phyloP scores from a whole-genome alignment of 257 asterid species.

The Gentiana straminea region DNA sequence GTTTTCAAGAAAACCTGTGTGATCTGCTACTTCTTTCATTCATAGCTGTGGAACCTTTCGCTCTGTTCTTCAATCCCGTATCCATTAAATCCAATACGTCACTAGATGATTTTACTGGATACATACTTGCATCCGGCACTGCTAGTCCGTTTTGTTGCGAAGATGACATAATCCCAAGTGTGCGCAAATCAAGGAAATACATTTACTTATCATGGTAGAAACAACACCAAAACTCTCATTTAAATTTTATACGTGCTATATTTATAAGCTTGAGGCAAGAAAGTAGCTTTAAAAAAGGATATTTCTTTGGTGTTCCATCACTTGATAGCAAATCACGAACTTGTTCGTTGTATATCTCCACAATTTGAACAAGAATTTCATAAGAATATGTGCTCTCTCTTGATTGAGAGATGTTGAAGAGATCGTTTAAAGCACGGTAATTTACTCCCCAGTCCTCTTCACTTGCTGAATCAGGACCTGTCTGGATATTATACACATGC shows the following conservation, averaged over 20 bases:
- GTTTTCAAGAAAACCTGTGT: slow-evolving; percentile 49
- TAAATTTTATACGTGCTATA: too few species aligned
- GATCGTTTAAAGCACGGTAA: slow-evolving; percentile 79
- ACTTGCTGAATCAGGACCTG: slow-evolving; percentile 76
- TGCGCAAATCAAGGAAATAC: slow-evolving; percentile 63
- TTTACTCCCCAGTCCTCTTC: slow-evolving; percentile 95
- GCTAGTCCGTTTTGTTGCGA: slow-evolving; percentile 68
- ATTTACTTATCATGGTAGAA: neutral
- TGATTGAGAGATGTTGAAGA: slow-evolving; percentile 57
- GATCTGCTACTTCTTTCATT: slow-evolving; percentile 97
- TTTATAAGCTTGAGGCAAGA: too few species aligned
- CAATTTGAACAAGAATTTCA: slow-evolving; percentile 87
- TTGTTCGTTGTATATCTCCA: slow-evolving; percentile 92
- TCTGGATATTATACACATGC: slow-evolving; percentile 28
- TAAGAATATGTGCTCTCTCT: slow-evolving; percentile 46
- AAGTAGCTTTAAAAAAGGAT: slow-evolving; percentile 35
- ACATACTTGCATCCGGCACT: slow-evolving; percentile 84
- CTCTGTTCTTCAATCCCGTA: slow-evolving; percentile 75
- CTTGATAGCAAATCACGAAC: slow-evolving; percentile 84
- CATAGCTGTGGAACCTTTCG: slow-evolving; percentile 74
- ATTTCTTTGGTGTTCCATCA: slow-evolving; percentile 59
- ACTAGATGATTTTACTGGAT: slow-evolving; percentile 42
- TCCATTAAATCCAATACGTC: slow-evolving; percentile 76
- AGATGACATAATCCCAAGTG: slow-evolving; percentile 69
- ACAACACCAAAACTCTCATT: neutral